phyloP scores from a whole-genome alignment of 129 eudicot species.

The Apium graveolens region DNA sequence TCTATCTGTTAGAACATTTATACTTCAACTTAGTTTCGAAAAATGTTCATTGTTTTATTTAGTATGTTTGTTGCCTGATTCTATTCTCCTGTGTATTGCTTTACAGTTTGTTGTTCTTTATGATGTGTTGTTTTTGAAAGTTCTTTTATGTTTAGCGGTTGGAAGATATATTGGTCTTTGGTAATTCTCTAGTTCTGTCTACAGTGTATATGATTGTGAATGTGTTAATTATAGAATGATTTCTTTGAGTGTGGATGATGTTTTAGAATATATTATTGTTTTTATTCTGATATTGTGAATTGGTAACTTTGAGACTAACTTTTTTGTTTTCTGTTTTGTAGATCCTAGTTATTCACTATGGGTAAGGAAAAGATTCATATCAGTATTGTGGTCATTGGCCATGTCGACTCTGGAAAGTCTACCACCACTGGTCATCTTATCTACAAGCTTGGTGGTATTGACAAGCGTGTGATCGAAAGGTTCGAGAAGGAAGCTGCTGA shows the following conservation, averaged over 20 bases:
- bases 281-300: background rate
- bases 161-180: background rate
- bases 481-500: slow-evolving; percentile 54
- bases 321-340: background rate
- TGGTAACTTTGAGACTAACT: background rate
- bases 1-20: too few relatives aligned
- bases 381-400: slow-evolving; percentile 47
- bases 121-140: too few relatives aligned
- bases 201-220: background rate
- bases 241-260: too few relatives aligned
- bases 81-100: too few relatives aligned
- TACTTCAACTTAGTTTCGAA: too few relatives aligned
- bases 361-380: slow-evolving; percentile 50
- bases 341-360: slow-evolving; percentile 13
- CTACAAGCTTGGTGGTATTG: slow-evolving; percentile 60
- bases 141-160: too few relatives aligned
- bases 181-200: background rate
- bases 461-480: slow-evolving; percentile 45
- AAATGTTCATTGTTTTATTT: too few relatives aligned
- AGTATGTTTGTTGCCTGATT: too few relatives aligned
- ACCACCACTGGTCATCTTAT: slow-evolving; percentile 52
- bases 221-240: background rate
- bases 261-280: background rate
- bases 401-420: slow-evolving; percentile 47
- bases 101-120: too few relatives aligned